These are phyloP conservation scores for Rhodotorula sp. DNA, from an alignment of 1,284 basidiomycete genomes.

Conservation along the genomic window DNA sequence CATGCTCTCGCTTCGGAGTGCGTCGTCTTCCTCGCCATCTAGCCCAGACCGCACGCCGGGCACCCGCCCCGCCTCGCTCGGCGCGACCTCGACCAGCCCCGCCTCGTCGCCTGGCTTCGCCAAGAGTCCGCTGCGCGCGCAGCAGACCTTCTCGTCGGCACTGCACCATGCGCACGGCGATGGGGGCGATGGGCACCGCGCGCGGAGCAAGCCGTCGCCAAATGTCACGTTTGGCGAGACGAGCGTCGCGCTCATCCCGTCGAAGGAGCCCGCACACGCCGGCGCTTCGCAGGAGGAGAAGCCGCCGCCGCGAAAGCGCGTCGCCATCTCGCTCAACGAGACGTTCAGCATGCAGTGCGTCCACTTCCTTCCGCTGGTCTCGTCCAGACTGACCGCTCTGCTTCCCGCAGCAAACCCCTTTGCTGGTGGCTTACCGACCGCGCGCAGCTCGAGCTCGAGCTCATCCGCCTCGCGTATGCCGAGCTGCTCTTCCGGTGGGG, in stretches of 20 bases:
- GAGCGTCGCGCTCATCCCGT: slow-evolving; percentile 31
- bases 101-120: slow-evolving; percentile 10
- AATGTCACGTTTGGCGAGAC: slow-evolving; percentile 38
- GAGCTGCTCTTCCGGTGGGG: slow-evolving; percentile 41
- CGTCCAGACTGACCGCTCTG: background rate
- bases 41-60: slow-evolving; percentile 15
- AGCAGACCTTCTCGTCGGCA: slow-evolving; percentile 2
- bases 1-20: slow-evolving; percentile 38
- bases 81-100: slow-evolving; percentile 5
- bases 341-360: slow-evolving; percentile 16
- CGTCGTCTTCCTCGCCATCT: slow-evolving; percentile 7
- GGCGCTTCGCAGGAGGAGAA: slow-evolving; percentile 9
- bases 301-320: slow-evolving; percentile 3
- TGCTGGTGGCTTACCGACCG: slow-evolving; percentile 39
- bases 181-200: background rate
- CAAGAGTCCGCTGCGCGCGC: slow-evolving; percentile 9
- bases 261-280: slow-evolving; percentile 5
- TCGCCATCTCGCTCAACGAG: slow-evolving; percentile 10
- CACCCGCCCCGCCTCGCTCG: slow-evolving; percentile 12
- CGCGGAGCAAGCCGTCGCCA: slow-evolving; percentile 20
- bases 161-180: slow-evolving; percentile 15
- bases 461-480: slow-evolving; percentile 39
- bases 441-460: slow-evolving; percentile 36
- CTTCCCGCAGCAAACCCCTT: slow-evolving; percentile 6
- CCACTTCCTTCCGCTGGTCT: no score